phyloP scores from a whole-genome alignment of 2,329 filamentous ascomycete genomes.

The Apiospora malaysiana region DNA sequence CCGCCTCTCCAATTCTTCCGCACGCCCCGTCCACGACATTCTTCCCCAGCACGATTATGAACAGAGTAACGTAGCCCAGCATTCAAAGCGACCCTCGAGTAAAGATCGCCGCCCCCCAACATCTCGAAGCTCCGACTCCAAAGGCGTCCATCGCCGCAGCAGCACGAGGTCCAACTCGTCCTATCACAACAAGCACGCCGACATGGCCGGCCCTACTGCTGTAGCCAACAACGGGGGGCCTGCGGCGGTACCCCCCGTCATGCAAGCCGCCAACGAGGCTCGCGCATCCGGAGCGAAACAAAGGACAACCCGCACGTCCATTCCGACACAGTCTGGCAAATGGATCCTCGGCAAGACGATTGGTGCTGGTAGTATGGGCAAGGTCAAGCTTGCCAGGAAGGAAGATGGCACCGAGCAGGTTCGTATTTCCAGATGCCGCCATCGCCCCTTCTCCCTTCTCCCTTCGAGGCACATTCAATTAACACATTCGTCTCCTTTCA shows the following conservation, averaged over 20 bases:
- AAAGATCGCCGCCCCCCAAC: slow-evolving; percentile 60
- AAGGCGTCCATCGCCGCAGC: slow-evolving; percentile 53
- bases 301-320: slow-evolving; percentile 74
- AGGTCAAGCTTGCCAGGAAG: slow-evolving; percentile 94
- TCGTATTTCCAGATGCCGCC: slow-evolving; percentile 38
- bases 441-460: slow-evolving; percentile 17
- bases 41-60: slow-evolving; percentile 74
- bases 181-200: slow-evolving; percentile 43
- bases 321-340: slow-evolving; percentile 87
- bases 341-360: slow-evolving; percentile 98
- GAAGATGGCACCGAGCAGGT: slow-evolving; percentile 91
- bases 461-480: slow-evolving; percentile 19
- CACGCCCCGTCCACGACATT: slow-evolving; percentile 50
- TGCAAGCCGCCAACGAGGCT: slow-evolving; percentile 50
- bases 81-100: slow-evolving; percentile 69
- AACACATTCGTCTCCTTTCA: slow-evolving; percentile 20
- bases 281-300: slow-evolving; percentile 56
- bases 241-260: slow-evolving; percentile 55
- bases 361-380: slow-evolving; percentile 97
- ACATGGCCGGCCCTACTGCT: slow-evolving; percentile 57
- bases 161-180: slow-evolving; percentile 54
- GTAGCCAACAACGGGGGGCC: slow-evolving; percentile 60
- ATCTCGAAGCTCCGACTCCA: slow-evolving; percentile 61
- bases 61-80: slow-evolving; percentile 67
- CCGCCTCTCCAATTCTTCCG: slow-evolving; percentile 43